Evolutionary conservation across 768 basidiomycete species (phyloP).

Genomic region (Dictyophora rubrovolvata): DNA sequence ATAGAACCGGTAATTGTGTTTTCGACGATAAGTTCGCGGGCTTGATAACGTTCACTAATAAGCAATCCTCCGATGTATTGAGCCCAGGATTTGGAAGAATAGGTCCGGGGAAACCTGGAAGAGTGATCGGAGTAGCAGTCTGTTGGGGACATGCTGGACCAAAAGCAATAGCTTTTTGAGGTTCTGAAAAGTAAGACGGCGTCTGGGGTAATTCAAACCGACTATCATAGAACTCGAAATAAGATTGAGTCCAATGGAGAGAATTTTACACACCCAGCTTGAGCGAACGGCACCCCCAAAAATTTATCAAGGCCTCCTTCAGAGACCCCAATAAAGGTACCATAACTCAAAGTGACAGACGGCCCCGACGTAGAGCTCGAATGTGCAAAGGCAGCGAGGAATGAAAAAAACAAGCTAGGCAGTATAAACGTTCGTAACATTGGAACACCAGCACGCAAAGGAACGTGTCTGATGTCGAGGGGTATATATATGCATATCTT

Average conservation of each 20-base stretch:
- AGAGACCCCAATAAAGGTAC: constrained; percentile 32
- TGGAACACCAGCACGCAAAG: neutral
- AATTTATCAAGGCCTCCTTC: constrained; percentile 28
- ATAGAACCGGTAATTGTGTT: constrained; percentile 16
- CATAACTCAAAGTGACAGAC: constrained; percentile 32
- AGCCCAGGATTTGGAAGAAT: constrained; percentile 27
- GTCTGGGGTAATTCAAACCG: constrained; percentile 36
- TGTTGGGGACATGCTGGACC: constrained; percentile 43
- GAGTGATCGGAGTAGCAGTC: constrained; percentile 13
- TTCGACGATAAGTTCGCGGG: constrained; percentile 12
- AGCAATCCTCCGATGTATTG: constrained; percentile 24
- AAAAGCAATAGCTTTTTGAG: constrained; percentile 26
- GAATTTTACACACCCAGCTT: constrained; percentile 36
- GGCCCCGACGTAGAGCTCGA: constrained; percentile 11
- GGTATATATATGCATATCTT: no score
- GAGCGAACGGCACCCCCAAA: constrained; percentile 45
- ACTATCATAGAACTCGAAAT: constrained; percentile 26
- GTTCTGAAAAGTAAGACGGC: constrained; percentile 25
- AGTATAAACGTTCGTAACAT: neutral
- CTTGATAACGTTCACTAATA: constrained; percentile 17
- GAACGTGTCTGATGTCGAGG: no score
- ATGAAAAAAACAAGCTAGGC: neutral
- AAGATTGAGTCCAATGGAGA: neutral
- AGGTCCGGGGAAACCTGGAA: constrained; percentile 22
- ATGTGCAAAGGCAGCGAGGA: neutral